These are phyloP conservation scores for Colletotrichum neosansevieriae DNA, from an alignment of 2,329 filamentous ascomycete genomes.

Conservation along the genomic window DNA sequence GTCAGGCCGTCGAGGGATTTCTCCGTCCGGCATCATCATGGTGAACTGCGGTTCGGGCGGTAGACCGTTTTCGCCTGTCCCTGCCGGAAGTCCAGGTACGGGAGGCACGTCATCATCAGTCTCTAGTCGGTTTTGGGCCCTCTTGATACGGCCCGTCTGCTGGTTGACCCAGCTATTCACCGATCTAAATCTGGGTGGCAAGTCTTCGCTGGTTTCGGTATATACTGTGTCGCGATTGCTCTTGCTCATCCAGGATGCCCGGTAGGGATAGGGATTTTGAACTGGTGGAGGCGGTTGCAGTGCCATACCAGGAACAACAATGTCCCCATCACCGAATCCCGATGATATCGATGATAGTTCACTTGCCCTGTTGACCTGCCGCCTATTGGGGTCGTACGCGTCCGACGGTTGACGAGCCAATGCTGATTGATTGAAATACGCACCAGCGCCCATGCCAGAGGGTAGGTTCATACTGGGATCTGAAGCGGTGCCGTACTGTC, in stretches of 20 bases:
- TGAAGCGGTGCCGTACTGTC: conserved; percentile 31
- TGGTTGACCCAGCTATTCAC: conserved; percentile 75
- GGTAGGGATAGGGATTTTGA: conserved; percentile 28
- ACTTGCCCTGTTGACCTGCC: conserved; percentile 57
- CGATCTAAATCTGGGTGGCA: conserved; percentile 66
- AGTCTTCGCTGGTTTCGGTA: conserved; percentile 66
- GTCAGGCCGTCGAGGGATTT: conserved; percentile 59
- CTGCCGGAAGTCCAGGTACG: conserved; percentile 51
- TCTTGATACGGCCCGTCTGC: conserved; percentile 67
- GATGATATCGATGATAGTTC: conserved; percentile 72
- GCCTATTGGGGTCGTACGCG: conserved; percentile 50
- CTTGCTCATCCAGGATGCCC: conserved; percentile 48
- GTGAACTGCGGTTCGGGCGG: conserved; percentile 61
- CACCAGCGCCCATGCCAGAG: conserved; percentile 51
- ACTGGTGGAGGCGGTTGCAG: conserved; percentile 38
- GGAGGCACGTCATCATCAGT: conserved; percentile 52
- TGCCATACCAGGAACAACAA: conserved; percentile 56
- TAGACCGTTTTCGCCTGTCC: conserved; percentile 50
- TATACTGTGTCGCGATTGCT: conserved; percentile 63
- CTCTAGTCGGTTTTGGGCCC: conserved; percentile 55
- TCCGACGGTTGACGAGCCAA: conserved; percentile 52
- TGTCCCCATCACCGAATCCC: conserved; percentile 73
- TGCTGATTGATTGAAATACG: conserved; percentile 55
- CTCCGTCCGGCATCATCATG: conserved; percentile 64
- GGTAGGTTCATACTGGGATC: conserved; percentile 48